phyloP scores from a whole-genome alignment of 495 filamentous ascomycete species.

The Pyronema domesticum region DNA sequence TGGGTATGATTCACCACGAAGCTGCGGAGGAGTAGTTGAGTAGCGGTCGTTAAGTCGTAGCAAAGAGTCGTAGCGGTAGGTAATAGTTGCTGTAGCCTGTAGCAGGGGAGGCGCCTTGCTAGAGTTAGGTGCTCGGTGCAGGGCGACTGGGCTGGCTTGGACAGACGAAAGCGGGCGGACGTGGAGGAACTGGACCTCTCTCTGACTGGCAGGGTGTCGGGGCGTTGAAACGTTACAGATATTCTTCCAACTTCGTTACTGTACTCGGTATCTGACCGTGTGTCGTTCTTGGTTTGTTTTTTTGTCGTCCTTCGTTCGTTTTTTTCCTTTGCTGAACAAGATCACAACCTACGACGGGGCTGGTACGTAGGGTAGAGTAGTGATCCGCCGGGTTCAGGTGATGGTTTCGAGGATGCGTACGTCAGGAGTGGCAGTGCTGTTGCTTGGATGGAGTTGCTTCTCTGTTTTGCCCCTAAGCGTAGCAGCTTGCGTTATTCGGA shows the following conservation, averaged over 20 bases:
- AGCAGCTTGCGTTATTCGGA: neutral
- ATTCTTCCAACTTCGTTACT: too few species aligned
- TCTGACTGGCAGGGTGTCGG: too few species aligned
- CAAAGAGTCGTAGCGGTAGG: neutral
- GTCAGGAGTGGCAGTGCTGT: conserved; percentile 37
- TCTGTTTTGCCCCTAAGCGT: neutral
- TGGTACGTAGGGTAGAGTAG: neutral
- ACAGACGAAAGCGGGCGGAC: too few species aligned
- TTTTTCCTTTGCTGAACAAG: neutral
- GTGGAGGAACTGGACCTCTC: too few species aligned
- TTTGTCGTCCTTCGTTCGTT: too few species aligned
- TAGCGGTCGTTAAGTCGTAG: neutral
- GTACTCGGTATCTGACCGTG: too few species aligned
- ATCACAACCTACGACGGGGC: neutral
- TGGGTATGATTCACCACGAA: neutral
- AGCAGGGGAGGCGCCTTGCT: neutral
- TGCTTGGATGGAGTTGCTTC: neutral
- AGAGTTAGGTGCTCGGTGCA: neutral
- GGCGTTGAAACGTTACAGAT: too few species aligned
- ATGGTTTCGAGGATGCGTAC: conserved; percentile 10
- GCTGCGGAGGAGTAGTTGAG: neutral
- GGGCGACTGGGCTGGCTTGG: neutral
- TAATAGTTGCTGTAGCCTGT: neutral
- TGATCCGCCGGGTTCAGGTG: too few species aligned
- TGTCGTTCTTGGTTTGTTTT: too few species aligned